Evolutionary conservation across 257 asterid genomes (phyloP).

Genomic region (Nicotiana sylvestris): DNA sequence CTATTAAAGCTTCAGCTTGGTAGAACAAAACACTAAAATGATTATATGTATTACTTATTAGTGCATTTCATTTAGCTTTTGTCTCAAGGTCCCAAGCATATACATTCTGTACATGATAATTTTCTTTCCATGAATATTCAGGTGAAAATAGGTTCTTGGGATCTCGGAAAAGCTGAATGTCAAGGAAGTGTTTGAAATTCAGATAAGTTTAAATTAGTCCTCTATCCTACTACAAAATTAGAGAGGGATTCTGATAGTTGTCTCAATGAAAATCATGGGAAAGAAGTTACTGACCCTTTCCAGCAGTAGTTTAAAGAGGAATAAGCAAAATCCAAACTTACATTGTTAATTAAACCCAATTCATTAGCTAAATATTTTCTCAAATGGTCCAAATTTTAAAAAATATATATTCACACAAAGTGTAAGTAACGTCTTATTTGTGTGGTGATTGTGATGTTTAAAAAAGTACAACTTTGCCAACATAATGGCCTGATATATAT

Average conservation of each 20-base stretch:
- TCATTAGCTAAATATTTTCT: no score
- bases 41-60: background rate
- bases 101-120: background rate
- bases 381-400: no score
- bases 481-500: no score
- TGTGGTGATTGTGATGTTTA: no score
- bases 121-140: background rate
- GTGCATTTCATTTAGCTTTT: background rate
- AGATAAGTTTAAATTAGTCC: background rate
- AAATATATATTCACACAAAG: no score
- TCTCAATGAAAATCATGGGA: background rate
- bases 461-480: no score
- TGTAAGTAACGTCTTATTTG: no score
- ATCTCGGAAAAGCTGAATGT: background rate
- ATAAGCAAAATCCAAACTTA: background rate
- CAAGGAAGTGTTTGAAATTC: background rate
- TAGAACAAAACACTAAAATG: background rate
- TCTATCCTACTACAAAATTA: background rate
- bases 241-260: background rate
- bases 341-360: no score
- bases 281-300: background rate
- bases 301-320: background rate
- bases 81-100: background rate
- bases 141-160: background rate
- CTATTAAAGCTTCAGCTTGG: background rate